These are phyloP conservation scores for Eucalyptus tenuipes DNA, from an alignment of 345 rosid species.

Conservation along the genomic window DNA sequence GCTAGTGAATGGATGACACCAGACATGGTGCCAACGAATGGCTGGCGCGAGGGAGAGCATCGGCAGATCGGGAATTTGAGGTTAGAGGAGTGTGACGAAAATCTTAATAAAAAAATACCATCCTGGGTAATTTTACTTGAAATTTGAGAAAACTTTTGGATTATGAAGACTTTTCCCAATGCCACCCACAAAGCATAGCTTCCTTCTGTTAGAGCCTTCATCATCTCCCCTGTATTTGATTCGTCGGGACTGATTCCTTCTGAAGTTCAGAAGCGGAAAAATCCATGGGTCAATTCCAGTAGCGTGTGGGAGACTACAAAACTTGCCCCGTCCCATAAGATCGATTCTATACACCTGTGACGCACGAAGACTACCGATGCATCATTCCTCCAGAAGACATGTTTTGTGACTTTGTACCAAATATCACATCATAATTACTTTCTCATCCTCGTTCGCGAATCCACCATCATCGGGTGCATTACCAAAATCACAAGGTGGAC, in stretches of 20 bases:
- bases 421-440: too few relatives aligned
- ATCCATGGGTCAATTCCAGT: neutral
- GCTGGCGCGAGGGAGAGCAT: neutral
- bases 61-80: neutral
- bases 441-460: too few relatives aligned
- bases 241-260: neutral
- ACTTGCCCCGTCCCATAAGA: neutral
- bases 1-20: neutral
- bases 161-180: neutral
- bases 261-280: neutral
- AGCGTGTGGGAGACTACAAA: neutral
- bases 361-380: neutral
- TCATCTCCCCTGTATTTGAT: neutral
- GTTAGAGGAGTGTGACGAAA: neutral
- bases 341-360: too few relatives aligned
- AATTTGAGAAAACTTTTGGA: neutral
- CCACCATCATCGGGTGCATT: too few relatives aligned
- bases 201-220: neutral
- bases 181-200: neutral
- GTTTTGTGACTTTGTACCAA: too few relatives aligned
- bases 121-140: neutral
- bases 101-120: neutral
- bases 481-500: too few relatives aligned
- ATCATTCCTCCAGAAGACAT: neutral
- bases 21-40: accelerated